phyloP scores from a whole-genome alignment of 768 basidiomycete species.

The Crepidotus variabilis region DNA sequence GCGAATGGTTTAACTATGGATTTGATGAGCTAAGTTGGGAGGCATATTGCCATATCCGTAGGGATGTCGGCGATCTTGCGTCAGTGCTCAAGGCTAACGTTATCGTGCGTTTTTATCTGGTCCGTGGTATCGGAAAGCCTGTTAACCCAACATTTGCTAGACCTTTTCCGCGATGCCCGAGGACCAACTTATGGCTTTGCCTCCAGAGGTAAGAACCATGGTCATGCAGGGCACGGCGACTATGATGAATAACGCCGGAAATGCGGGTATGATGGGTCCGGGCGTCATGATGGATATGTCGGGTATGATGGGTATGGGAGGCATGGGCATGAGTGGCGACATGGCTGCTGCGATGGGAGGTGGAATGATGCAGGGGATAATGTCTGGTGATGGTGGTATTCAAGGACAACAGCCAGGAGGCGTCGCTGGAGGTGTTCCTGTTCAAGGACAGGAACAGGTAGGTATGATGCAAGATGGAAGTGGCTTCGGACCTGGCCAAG shows the following conservation, averaged over 20 bases:
- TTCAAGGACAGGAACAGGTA: constrained; percentile 32
- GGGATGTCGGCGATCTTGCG: constrained; percentile 77
- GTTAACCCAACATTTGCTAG: constrained; percentile 31
- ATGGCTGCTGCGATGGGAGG: constrained; percentile 51
- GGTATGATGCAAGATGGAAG: constrained; percentile 47
- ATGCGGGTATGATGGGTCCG: constrained; percentile 55
- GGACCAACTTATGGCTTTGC: constrained; percentile 73
- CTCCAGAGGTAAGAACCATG: constrained; percentile 81
- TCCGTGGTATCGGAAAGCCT: background rate
- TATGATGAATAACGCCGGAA: constrained; percentile 67
- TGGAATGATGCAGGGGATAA: constrained; percentile 53
- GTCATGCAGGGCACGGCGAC: constrained; percentile 80
- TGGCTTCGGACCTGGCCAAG: constrained; percentile 29
- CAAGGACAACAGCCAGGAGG: constrained; percentile 31
- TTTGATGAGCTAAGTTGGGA: constrained; percentile 98
- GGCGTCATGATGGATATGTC: constrained; percentile 83
- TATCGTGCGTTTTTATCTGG: constrained; percentile 47
- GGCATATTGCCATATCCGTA: constrained; percentile 81
- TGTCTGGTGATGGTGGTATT: constrained; percentile 30
- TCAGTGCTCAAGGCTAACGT: constrained; percentile 81
- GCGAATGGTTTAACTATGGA: constrained; percentile 99
- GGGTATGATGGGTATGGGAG: constrained; percentile 51
- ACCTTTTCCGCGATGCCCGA: constrained; percentile 82
- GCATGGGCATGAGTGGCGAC: constrained; percentile 64
- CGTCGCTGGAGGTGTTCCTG: constrained; percentile 32